These are phyloP conservation scores for Myxozyma geophila DNA, from an alignment of 805 yeast genomes.

Conservation along the genomic window DNA sequence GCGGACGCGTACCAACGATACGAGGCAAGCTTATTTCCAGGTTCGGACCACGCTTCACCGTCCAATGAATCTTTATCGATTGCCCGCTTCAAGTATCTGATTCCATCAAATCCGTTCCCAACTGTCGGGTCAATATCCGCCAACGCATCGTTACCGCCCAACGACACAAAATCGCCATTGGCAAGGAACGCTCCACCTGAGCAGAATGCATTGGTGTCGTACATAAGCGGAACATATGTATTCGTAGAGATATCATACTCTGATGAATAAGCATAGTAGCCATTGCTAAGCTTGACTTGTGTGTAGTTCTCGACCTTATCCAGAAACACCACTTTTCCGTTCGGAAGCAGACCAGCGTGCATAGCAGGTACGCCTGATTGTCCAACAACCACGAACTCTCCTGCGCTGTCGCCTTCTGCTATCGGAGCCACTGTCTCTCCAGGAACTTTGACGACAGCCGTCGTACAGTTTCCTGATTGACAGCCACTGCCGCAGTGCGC, in stretches of 20 bases:
- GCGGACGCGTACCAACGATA: constrained; percentile 33
- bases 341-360: constrained; percentile 34
- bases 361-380: constrained; percentile 34
- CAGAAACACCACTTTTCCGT: constrained; percentile 32
- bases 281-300: constrained; percentile 21
- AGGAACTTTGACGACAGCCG: constrained; percentile 15
- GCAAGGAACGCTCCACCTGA: constrained; percentile 33
- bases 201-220: constrained; percentile 35
- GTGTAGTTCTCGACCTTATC: constrained; percentile 35
- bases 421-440: constrained; percentile 20
- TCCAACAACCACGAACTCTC: constrained; percentile 30
- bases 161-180: constrained; percentile 29
- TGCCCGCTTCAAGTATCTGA: constrained; percentile 29
- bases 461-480: constrained; percentile 30
- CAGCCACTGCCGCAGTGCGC: constrained; percentile 34
- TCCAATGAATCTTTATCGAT: constrained; percentile 12
- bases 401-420: constrained; percentile 29
- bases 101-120: constrained; percentile 27
- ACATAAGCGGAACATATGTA: constrained; percentile 20
- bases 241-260: constrained; percentile 29
- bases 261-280: constrained; percentile 33
- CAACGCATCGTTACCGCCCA: constrained; percentile 30
- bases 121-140: constrained; percentile 32
- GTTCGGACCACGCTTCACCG: constrained; percentile 32
- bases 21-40: constrained; percentile 31